A percentile compares a stretch with the other conserved stretches of the same genome.
These are phyloP conservation scores for Paraconiothyrium sp. DNA, from an alignment of 2,329 filamentous ascomycete species.

Conservation along the genomic window DNA sequence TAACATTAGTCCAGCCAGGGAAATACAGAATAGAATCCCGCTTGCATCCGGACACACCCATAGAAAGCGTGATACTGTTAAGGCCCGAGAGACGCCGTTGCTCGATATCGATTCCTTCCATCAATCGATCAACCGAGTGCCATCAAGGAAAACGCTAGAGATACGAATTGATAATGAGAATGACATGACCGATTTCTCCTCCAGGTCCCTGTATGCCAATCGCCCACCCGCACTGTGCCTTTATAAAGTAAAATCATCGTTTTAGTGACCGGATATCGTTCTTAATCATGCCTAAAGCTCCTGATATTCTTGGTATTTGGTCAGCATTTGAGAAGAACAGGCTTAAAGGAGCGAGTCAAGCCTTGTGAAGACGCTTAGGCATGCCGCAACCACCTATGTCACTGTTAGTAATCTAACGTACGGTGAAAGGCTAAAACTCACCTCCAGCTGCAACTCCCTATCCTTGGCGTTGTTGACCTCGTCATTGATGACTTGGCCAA, in stretches of 20 bases:
- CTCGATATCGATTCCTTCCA: slow-evolving; percentile 7
- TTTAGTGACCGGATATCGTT: slow-evolving; percentile 17
- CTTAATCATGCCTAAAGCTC: slow-evolving; percentile 10
- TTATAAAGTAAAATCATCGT: slow-evolving; percentile 20
- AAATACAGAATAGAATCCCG: slow-evolving; percentile 6
- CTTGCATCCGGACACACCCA: slow-evolving; percentile 8
- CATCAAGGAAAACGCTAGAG: slow-evolving; percentile 37
- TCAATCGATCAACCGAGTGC: slow-evolving; percentile 23
- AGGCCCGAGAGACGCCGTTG: slow-evolving; percentile 11
- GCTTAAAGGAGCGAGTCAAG: slow-evolving; percentile 90
- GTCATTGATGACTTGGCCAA: slow-evolving; percentile 86
- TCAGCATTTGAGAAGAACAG: slow-evolving; percentile 19
- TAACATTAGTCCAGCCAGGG: slow-evolving; percentile 5
- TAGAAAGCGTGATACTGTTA: slow-evolving; percentile 5
- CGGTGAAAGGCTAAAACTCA: slow-evolving; percentile 55
- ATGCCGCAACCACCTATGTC: slow-evolving; percentile 82
- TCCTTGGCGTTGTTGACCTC: slow-evolving; percentile 89
- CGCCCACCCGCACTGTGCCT: slow-evolving; percentile 13
- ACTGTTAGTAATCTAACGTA: slow-evolving; percentile 31
- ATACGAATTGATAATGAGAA: slow-evolving; percentile 35
- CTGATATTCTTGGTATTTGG: slow-evolving; percentile 14
- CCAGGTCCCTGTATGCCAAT: slow-evolving; percentile 16
- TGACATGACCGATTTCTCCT: slow-evolving; percentile 20
- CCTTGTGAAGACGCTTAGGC: slow-evolving; percentile 95
- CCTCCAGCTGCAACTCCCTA: slow-evolving; percentile 95